Conservation (phyloP, 345 rosid genomes). For the Syzygium aqueum region DNA sequence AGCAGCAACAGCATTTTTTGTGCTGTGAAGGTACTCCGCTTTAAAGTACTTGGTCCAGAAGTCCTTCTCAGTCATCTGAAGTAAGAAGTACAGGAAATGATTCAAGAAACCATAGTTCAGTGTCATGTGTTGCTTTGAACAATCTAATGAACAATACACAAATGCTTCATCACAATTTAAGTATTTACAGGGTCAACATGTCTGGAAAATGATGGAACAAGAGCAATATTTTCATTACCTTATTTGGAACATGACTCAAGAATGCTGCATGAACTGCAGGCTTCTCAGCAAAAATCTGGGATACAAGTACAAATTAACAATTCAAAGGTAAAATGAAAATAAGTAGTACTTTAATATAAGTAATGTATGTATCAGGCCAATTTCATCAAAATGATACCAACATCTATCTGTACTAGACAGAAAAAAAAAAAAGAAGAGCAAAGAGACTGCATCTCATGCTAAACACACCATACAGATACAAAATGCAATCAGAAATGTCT, state of each 20-base stretch:
- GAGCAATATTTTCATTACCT: constrained; percentile 32
- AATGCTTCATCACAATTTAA: background rate
- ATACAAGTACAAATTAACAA: background rate
- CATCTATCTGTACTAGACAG: background rate
- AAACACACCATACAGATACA: background rate
- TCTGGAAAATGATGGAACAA: background rate
- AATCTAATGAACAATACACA: background rate
- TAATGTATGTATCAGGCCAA: background rate
- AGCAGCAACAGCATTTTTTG: constrained; percentile 60
- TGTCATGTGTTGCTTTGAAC: background rate
- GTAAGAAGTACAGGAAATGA: constrained; percentile 7
- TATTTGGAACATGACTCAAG: constrained; percentile 69
- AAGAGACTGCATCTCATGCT: background rate
- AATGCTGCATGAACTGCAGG: constrained; percentile 91
- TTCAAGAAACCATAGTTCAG: background rate
- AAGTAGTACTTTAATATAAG: background rate
- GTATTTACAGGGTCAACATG: background rate
- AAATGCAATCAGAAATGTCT: background rate
- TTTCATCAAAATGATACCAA: background rate
- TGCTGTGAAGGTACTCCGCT: constrained; percentile 85
- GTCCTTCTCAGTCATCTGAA: constrained; percentile 81
- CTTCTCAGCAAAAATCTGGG: constrained; percentile 93
- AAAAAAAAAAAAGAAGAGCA: background rate
- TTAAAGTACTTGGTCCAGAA: constrained; percentile 96
- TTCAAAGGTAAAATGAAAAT: background rate